Percentiles rank a stretch among this genome's conserved stretches.
phyloP scores from a whole-genome alignment of 148 eudicot genomes.

The Rheum nobile region DNA sequence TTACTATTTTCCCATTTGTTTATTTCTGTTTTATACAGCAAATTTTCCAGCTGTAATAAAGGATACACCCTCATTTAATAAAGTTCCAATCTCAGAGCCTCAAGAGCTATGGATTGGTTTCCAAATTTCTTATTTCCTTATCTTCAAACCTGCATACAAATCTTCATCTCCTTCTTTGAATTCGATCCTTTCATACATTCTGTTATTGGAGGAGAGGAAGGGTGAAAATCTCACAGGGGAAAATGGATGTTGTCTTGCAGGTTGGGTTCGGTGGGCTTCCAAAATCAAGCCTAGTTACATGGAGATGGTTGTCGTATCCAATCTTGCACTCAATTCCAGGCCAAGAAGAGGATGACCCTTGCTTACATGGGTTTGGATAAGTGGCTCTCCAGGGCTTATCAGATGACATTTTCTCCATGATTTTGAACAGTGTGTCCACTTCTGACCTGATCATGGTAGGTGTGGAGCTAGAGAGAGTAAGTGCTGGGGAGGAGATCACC shows the following conservation, averaged over 20 bases:
- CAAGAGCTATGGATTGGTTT: too few species aligned
- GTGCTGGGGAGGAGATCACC: background rate
- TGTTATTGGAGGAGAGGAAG: conserved; percentile 63
- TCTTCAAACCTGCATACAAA: too few species aligned
- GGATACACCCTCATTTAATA: too few species aligned
- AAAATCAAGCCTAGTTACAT: conserved; percentile 66
- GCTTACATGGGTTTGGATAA: conserved; percentile 58
- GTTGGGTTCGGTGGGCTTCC: conserved; percentile 58
- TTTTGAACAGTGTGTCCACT: conserved; percentile 41
- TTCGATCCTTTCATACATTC: too few species aligned
- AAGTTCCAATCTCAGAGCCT: too few species aligned
- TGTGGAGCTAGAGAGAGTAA: conserved; percentile 1
- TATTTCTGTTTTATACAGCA: too few species aligned
- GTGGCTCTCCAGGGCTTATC: conserved; percentile 45
- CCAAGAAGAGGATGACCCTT: conserved; percentile 51
- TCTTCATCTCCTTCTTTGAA: too few species aligned
- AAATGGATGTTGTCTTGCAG: conserved; percentile 39
- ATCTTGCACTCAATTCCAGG: conserved; percentile 68
- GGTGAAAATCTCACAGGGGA: conserved; percentile 51
- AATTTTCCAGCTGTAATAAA: too few species aligned
- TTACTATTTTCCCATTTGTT: too few species aligned
- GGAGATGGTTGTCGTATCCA: conserved; percentile 29
- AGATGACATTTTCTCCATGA: conserved; percentile 60
- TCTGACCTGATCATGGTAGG: conserved; percentile 39
- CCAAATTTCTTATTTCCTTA: too few species aligned